Evolutionary conservation across 1,139 yeast genomes (phyloP).

Genomic region (Taphrina populina): DNA sequence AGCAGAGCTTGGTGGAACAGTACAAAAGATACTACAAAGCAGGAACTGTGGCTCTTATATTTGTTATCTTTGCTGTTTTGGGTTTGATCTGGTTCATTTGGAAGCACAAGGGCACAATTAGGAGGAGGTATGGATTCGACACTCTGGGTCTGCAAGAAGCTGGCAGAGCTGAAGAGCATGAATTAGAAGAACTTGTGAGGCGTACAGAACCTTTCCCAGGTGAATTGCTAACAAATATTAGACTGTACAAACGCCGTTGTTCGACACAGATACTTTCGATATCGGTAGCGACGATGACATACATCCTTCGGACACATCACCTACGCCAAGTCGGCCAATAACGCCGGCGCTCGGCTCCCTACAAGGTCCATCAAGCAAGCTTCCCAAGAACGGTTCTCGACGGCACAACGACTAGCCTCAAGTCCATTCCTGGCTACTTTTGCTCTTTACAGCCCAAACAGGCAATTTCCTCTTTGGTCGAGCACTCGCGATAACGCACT

Average conservation of each 20-base stretch:
- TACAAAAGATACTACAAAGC: constrained; percentile 48
- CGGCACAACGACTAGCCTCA: neutral
- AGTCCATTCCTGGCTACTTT: neutral
- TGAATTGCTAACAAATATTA: constrained; percentile 27
- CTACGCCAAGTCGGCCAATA: constrained; percentile 1
- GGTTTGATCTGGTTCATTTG: constrained; percentile 41
- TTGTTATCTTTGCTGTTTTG: constrained; percentile 43
- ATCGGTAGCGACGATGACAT: constrained; percentile 16
- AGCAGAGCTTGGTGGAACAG: constrained; percentile 43
- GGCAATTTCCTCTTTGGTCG: neutral
- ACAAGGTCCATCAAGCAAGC: constrained; percentile 40
- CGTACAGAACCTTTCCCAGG: constrained; percentile 35
- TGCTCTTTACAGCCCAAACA: constrained; percentile 3
- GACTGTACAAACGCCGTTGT: constrained; percentile 28
- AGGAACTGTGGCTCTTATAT: constrained; percentile 46
- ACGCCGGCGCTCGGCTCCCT: constrained; percentile 1
- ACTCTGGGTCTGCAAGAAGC: constrained; percentile 22
- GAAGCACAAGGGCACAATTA: constrained; percentile 37
- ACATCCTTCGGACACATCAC: constrained; percentile 13
- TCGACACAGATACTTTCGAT: constrained; percentile 19
- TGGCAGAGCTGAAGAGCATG: constrained; percentile 30
- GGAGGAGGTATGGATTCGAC: constrained; percentile 34
- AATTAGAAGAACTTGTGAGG: constrained; percentile 39
- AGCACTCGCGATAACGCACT: neutral
- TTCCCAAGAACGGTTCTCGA: neutral